phyloP scores from a whole-genome alignment of 129 eudicot species.

The Heracleum sosnowskyi region DNA sequence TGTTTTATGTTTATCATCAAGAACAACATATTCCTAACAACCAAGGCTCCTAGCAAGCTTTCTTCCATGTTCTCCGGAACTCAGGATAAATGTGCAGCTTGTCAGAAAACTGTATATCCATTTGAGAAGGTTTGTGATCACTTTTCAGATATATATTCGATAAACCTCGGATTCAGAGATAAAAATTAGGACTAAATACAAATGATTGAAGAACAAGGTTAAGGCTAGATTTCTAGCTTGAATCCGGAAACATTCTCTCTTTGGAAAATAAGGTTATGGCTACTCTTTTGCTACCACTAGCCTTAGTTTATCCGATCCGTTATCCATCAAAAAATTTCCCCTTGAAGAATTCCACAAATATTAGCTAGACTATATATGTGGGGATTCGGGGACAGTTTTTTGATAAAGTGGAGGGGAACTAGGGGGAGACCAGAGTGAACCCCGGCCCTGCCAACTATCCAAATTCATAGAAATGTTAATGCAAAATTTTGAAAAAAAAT shows the following conservation, averaged over 20 bases:
- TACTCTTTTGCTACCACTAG: background rate
- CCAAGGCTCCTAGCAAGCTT: constrained; percentile 67
- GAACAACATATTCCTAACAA: no score
- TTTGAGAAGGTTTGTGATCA: constrained; percentile 67
- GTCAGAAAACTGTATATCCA: constrained; percentile 87
- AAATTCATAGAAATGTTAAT: no score
- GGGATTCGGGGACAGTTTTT: background rate
- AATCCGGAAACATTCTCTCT: background rate
- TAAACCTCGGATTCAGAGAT: background rate
- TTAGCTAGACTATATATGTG: background rate
- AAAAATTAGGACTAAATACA: background rate
- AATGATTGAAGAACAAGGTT: background rate
- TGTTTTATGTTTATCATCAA: no score
- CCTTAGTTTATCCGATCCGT: no score
- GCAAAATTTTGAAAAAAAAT: no score
- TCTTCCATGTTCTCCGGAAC: constrained; percentile 31
- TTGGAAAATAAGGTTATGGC: background rate
- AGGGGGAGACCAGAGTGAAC: no score
- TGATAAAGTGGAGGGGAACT: no score
- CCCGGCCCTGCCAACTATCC: no score
- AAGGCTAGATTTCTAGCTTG: background rate
- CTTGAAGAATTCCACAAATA: no score
- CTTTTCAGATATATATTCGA: no score
- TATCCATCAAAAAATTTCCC: no score
- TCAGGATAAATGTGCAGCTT: constrained; percentile 80